phyloP scores from a whole-genome alignment of 2,329 filamentous ascomycete genomes.

The Exophiala sideris region DNA sequence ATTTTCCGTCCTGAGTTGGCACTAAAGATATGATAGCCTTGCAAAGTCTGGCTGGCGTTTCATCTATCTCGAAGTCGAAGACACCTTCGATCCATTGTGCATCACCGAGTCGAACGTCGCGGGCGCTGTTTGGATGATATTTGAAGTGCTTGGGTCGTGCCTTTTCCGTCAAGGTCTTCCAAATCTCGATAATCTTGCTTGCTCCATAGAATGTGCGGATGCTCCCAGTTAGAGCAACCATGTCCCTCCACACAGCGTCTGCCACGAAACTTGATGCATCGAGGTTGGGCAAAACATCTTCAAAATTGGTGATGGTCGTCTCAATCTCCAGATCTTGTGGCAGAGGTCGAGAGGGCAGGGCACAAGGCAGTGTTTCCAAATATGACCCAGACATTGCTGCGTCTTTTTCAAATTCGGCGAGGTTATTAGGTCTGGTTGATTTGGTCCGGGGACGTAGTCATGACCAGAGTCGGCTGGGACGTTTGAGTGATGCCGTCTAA shows the following conservation, averaged over 20 bases:
- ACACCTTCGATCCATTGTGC: slow-evolving; percentile 1
- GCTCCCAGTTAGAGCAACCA: slow-evolving; percentile 26
- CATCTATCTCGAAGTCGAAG: slow-evolving; percentile 1
- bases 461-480: too few species aligned
- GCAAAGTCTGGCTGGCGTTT: not conserved
- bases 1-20: slow-evolving; percentile 15
- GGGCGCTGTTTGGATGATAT: not conserved
- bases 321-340: not conserved
- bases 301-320: not conserved
- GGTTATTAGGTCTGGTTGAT: not conserved
- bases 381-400: not conserved
- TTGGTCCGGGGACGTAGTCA: too few species aligned
- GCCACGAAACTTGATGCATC: slow-evolving; percentile 7
- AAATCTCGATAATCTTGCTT: slow-evolving; percentile 17
- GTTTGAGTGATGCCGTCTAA: too few species aligned
- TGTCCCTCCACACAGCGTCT: slow-evolving; percentile 12
- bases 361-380: not conserved
- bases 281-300: not conserved
- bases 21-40: slow-evolving; percentile 23
- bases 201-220: slow-evolving; percentile 25
- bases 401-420: not conserved
- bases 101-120: not conserved
- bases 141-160: not conserved
- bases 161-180: slow-evolving; percentile 9
- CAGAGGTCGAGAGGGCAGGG: not conserved